Percentiles rank a stretch among this genome's conserved stretches.
Evolutionary conservation across 495 filamentous ascomycete species (phyloP).

Genomic region (Aspergillus homomorphus): DNA sequence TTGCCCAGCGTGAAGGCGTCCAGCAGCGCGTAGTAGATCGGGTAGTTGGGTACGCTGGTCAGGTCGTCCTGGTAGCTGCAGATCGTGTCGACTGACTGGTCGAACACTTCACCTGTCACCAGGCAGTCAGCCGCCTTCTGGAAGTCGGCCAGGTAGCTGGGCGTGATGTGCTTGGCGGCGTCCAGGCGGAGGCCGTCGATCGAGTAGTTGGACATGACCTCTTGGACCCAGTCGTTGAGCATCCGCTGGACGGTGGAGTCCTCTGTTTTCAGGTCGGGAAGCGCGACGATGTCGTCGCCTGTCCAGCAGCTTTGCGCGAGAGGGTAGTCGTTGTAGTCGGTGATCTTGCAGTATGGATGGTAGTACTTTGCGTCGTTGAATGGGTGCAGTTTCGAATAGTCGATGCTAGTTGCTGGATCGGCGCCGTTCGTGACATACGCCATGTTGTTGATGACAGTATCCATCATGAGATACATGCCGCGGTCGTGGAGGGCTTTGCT

Average conservation of each 20-base stretch:
- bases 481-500: slow-evolving; percentile 56
- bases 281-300: slow-evolving; percentile 54
- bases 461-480: slow-evolving; percentile 73
- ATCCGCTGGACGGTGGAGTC: slow-evolving; percentile 52
- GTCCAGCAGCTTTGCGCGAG: slow-evolving; percentile 55
- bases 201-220: slow-evolving; percentile 61
- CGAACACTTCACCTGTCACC: slow-evolving; percentile 20
- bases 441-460: slow-evolving; percentile 78
- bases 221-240: slow-evolving; percentile 59
- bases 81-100: slow-evolving; percentile 17
- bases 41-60: slow-evolving; percentile 64
- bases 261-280: slow-evolving; percentile 69
- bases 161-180: slow-evolving; percentile 67
- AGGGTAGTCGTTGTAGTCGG: slow-evolving; percentile 57
- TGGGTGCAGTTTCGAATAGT: slow-evolving; percentile 59
- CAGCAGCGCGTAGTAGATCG: slow-evolving; percentile 61
- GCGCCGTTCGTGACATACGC: slow-evolving; percentile 40
- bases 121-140: slow-evolving; percentile 14
- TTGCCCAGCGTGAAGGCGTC: slow-evolving; percentile 58
- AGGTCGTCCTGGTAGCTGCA: slow-evolving; percentile 24
- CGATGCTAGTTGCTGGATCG: slow-evolving; percentile 57
- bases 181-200: slow-evolving; percentile 80
- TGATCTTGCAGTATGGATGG: slow-evolving; percentile 62
- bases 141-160: slow-evolving; percentile 63
- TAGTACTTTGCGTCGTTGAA: slow-evolving; percentile 64